A percentile compares a stretch with the other conserved stretches of the same genome.
Evolutionary conservation across 345 rosid genomes (phyloP).

Genomic region (Brassica napus): Da-Ae NC_063447.1:41055001-41055500

Average conservation of each 20-base stretch:
- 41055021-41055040: constrained; percentile 75
- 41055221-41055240: constrained; percentile 78
- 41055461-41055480: constrained; percentile 24
- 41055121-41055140: neutral
- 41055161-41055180: constrained; percentile 48
- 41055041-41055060: constrained; percentile 78
- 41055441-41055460: neutral
- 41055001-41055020: constrained; percentile 63
- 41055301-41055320: constrained; percentile 46
- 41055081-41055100: constrained; percentile 22
- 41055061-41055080: constrained; percentile 78
- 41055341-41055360: constrained; percentile 81
- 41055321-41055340: constrained; percentile 68
- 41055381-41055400: constrained; percentile 71
- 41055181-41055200: constrained; percentile 87
- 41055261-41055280: neutral
- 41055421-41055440: neutral
- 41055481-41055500: neutral
- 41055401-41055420: constrained; percentile 36
- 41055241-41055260: constrained; percentile 6
- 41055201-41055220: constrained; percentile 76
- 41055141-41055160: constrained; percentile 7
- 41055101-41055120: neutral
- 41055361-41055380: constrained; percentile 95
- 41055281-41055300: neutral